These are phyloP conservation scores for Hippophae tibetana DNA, from an alignment of 306 rosid species.

Conservation along the genomic window DNA sequence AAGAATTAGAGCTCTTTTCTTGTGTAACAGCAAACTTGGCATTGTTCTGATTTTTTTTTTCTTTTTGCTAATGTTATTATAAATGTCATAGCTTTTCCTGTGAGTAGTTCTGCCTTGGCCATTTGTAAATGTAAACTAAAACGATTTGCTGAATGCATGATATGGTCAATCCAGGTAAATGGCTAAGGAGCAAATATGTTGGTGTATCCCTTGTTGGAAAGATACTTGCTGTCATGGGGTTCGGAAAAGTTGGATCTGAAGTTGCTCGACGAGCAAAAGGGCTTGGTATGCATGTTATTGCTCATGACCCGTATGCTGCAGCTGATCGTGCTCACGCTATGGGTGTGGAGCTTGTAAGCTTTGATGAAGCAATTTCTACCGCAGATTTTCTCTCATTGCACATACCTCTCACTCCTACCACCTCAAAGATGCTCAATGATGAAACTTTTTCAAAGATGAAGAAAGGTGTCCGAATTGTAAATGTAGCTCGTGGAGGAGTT, in stretches of 20 bases:
- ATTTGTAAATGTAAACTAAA: too few species aligned
- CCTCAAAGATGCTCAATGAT: slow-evolving; percentile 51
- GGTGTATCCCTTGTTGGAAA: slow-evolving; percentile 66
- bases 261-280: slow-evolving; percentile 72
- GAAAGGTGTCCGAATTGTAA: slow-evolving; percentile 55
- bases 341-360: slow-evolving; percentile 56
- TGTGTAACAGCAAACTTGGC: too few species aligned
- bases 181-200: slow-evolving; percentile 53
- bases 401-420: slow-evolving; percentile 65
- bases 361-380: slow-evolving; percentile 47
- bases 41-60: too few species aligned
- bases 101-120: too few species aligned
- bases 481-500: slow-evolving; percentile 72
- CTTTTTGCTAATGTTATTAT: too few species aligned
- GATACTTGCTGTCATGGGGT: slow-evolving; percentile 58
- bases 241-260: slow-evolving; percentile 67
- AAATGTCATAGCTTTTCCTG: too few species aligned
- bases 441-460: slow-evolving; percentile 54
- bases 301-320: slow-evolving; percentile 60
- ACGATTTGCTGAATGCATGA: too few species aligned
- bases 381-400: slow-evolving; percentile 69
- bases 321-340: slow-evolving; percentile 61
- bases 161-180: slow-evolving; percentile 36
- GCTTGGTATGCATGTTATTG: slow-evolving; percentile 62
- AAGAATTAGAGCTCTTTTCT: too few species aligned